Base-by-base conservation (phyloP, 2,329 filamentous ascomycete species). In the Ophiostoma sp. region DNA sequence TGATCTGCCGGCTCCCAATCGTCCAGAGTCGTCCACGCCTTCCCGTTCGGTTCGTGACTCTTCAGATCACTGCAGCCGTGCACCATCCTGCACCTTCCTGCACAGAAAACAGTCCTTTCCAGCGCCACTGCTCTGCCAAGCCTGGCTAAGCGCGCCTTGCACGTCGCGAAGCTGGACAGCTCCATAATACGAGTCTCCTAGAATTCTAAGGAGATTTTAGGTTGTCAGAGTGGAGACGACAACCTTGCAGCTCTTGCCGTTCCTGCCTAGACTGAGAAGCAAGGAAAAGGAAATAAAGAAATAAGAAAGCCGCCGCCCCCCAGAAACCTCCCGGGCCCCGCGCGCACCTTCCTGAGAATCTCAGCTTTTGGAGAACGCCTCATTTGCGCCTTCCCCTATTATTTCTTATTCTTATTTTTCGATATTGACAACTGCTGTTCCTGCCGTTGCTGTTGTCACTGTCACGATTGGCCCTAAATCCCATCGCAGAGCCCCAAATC, bases 301-400 rank as follows among this genome's bases (percentile, higher is more conserved):
- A 45, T 25, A 68, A 68, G 64, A 33, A 50, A 31, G 42, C 64
- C 64, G 33, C 17, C 28, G 22, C 61, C 61, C 36, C 57, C 31
- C 42, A 5, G 42, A 11, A 17, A 22, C 57, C 48, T 55, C 12
- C n/a, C 50, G n/a, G 50, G n/a, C 50, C 55, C 33, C 50, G n/a
- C 25, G 42, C 61, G n/a, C n/a, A 11, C 48, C 50, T 72, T 28
- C 48, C 70, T 72, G 45, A n/a, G 36, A 33, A 39, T 17, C 15
- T 66, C 59, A 68, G 61, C 61, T 68, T 42, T 68, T 22, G 25
- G 9, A 22, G 22, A 25, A 42, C 59, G 22, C 70, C 45, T 66
- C 57, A n/a, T 42, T 72, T n/a, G 61, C 70, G 71, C 71, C 68
- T 72, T 66, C 61, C 71, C 71, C 36, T 45, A 64, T 66, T 66